Conservation (phyloP, 169 alveolate genomes). For the Eimeria acervulina region DNA sequence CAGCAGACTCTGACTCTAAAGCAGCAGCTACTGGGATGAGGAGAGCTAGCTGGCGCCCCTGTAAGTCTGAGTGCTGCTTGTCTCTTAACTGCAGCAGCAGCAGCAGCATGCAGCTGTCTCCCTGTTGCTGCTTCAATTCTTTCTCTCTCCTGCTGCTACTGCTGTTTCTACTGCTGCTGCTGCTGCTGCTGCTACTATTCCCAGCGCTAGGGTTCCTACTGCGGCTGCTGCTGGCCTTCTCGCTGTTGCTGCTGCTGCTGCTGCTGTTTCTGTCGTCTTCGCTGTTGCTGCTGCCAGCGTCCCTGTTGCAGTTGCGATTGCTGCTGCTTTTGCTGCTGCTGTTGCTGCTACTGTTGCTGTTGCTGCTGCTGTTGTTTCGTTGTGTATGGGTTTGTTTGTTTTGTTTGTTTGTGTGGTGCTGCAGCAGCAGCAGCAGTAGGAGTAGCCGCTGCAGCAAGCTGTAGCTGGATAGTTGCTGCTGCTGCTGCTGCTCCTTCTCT, state of each 20-base stretch:
- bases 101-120: too few species aligned
- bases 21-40: too few species aligned
- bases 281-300: too few species aligned
- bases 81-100: neutral
- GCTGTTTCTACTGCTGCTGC: neutral
- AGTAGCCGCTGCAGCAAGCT: neutral
- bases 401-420: neutral
- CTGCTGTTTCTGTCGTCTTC: too few species aligned
- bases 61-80: neutral
- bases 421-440: conserved; percentile 26
- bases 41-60: too few species aligned
- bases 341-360: neutral
- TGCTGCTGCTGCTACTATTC: too few species aligned
- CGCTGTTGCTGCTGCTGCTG: neutral
- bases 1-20: too few species aligned
- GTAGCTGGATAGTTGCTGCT: neutral
- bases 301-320: neutral
- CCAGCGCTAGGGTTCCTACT: neutral
- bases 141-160: neutral
- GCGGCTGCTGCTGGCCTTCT: neutral
- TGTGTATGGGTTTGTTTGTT: neutral
- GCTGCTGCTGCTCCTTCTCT: conserved; percentile 36
- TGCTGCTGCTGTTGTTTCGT: conserved; percentile 8
- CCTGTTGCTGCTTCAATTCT: too few species aligned
- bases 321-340: neutral